Percentiles rank a stretch among this genome's conserved stretches.
These are phyloP conservation scores for Fagopyrum tataricum DNA, from an alignment of 148 eudicot species.

Conservation along the genomic window DNA sequence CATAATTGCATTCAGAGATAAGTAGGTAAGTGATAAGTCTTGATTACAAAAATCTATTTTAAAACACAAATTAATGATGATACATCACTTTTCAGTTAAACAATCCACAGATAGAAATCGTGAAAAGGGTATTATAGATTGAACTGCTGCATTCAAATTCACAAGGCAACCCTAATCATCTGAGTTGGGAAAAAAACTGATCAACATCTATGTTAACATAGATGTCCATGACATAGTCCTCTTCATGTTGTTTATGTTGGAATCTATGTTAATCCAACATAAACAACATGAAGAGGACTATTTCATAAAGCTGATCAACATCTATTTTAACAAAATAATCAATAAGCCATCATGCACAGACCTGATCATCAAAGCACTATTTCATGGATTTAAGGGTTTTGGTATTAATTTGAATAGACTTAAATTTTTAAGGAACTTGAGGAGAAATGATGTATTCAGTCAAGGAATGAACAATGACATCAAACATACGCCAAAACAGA, in stretches of 20 bases:
- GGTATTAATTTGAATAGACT: not conserved
- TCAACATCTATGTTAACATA: too few relatives aligned
- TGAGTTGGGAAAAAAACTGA: not conserved
- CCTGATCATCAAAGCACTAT: not conserved
- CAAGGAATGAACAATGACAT: not conserved
- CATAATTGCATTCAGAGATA: not conserved
- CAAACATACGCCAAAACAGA: not conserved
- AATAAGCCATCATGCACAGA: not conserved
- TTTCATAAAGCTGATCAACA: too few relatives aligned
- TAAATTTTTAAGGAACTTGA: not conserved
- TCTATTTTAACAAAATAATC: not conserved
- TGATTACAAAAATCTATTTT: not conserved
- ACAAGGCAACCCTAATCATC: not conserved
- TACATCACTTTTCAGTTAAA: not conserved
- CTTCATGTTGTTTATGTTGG: too few relatives aligned
- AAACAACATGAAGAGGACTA: too few relatives aligned
- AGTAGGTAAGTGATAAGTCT: not conserved
- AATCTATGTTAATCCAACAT: too few relatives aligned
- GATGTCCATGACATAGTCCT: too few relatives aligned
- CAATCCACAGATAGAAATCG: not conserved
- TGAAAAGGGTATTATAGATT: not conserved
- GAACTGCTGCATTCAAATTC: not conserved
- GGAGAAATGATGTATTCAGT: not conserved
- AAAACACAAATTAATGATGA: not conserved
- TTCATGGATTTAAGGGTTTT: not conserved